Evolutionary conservation across 108 stramenopile species (phyloP).

Genomic region (Skeletonema marinoi): DNA sequence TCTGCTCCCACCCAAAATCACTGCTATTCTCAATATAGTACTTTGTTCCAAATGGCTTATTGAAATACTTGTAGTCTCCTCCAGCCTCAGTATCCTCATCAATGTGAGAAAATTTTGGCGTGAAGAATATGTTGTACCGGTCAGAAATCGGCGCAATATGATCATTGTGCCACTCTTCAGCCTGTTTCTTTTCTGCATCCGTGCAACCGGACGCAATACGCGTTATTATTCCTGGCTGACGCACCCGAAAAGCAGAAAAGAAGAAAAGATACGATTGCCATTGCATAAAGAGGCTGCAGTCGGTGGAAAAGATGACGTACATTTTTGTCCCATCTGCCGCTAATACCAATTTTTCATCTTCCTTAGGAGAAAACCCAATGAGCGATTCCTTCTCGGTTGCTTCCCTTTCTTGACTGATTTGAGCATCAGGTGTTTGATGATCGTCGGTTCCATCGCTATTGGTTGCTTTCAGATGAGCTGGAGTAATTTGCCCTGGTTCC

Average conservation of each 20-base stretch:
- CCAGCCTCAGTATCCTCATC: conserved; percentile 50
- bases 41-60: conserved; percentile 86
- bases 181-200: conserved; percentile 40
- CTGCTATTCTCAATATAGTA: conserved; percentile 78
- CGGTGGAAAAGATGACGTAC: conserved; percentile 74
- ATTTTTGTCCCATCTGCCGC: conserved; percentile 23
- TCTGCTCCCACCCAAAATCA: conserved; percentile 46
- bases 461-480: not conserved
- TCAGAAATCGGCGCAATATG: conserved; percentile 50
- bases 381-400: not conserved
- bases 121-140: conserved; percentile 72
- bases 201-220: conserved; percentile 88
- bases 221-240: conserved; percentile 89
- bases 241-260: conserved; percentile 70
- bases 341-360: conserved; percentile 34
- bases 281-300: conserved; percentile 86
- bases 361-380: conserved; percentile 32
- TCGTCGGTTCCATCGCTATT: not conserved
- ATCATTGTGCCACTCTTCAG: conserved; percentile 39
- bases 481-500: not conserved
- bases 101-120: conserved; percentile 72
- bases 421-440: not conserved
- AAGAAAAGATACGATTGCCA: conserved; percentile 97
- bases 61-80: conserved; percentile 85
- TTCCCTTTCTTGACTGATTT: not conserved